Conservation (phyloP, 2,329 filamentous ascomycete species). For the Dactylellina haptotyla region DNA sequence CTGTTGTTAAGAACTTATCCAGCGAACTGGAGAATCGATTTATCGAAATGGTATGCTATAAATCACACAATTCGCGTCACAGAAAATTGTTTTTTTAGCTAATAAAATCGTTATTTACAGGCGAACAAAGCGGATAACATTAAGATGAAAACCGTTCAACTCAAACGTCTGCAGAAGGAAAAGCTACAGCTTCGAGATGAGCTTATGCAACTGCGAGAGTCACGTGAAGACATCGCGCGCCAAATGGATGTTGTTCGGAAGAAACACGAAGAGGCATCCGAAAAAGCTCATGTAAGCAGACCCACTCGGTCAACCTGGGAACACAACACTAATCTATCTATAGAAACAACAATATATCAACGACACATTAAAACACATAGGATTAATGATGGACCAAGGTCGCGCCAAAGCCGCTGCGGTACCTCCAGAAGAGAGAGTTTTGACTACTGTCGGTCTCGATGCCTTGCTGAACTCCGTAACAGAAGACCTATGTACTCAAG, state of each 20-base stretch:
- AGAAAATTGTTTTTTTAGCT: not conserved
- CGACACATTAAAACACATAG: constrained; percentile 36
- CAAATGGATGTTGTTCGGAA: constrained; percentile 57
- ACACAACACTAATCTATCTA: not conserved
- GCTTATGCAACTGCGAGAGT: constrained; percentile 54
- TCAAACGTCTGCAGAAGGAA: constrained; percentile 40
- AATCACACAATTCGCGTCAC: not conserved
- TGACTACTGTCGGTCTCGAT: constrained; percentile 25
- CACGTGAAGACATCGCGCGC: constrained; percentile 55
- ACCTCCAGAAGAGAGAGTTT: constrained; percentile 24
- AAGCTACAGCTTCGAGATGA: constrained; percentile 56
- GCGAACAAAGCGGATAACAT: constrained; percentile 49
- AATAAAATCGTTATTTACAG: constrained; percentile 1
- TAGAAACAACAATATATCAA: constrained; percentile 53
- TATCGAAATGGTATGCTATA: constrained; percentile 54
- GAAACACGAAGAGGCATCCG: constrained; percentile 55
- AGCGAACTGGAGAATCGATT: constrained; percentile 56
- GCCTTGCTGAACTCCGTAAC: constrained; percentile 32
- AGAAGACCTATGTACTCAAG: constrained; percentile 17
- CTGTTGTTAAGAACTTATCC: constrained; percentile 55
- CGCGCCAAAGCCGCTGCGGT: constrained; percentile 8
- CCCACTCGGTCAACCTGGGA: not conserved
- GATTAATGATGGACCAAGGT: constrained; percentile 27
- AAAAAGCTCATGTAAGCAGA: constrained; percentile 53
- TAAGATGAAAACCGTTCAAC: constrained; percentile 45